Base-by-base conservation (phyloP, 768 basidiomycete species). In the Auriscalpium microsporum region DNA sequence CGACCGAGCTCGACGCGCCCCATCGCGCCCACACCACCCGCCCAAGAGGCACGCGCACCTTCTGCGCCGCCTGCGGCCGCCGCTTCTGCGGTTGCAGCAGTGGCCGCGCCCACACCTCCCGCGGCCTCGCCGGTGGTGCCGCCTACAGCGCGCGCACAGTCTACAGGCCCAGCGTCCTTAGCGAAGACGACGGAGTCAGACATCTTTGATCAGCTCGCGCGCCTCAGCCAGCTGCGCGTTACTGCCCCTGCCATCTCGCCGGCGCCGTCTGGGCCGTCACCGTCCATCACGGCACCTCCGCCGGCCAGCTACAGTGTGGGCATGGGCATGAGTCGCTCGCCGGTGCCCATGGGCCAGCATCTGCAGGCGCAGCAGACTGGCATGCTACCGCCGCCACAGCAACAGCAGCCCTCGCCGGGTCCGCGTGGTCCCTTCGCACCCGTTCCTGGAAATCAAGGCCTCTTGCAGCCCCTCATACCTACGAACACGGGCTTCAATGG, bases 391-490 rank as follows among this genome's bases (percentile, higher is more conserved):
- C 67, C 95, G 8, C 73, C 97, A 60, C 80, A 96, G 59, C 93
- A 94, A 35, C 80, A 96, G 59, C 93, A 94, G 35, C 88, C 87
- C 1, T 36, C 40, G 13, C 82, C 78, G 59, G 86, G 78, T 1
- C 83, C 90, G 38, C 80, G 92, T 46, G 90, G 87, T 4, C 91
- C 94, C n/a, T 81, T 84, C 52, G 90, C 90, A 1, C 94, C 94
- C 16, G 84, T 94, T 10, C 87, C 90, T 0, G 73, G 78, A 7
- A 95, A 95, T 63, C 87, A 93, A 59, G 72, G 75, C 19, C 71
- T 95, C 53, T 69, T 95, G 52, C 87, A 90, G 51, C 94, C 94
- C 16, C 73, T 95, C 63, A 79, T 94, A 60, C 90, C 90, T 33
- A 88, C 86, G 4, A 81, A 80, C 55, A 94, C 94, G 8, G 91